phyloP scores from a whole-genome alignment of 345 rosid genomes.

The Firmiana major region DNA sequence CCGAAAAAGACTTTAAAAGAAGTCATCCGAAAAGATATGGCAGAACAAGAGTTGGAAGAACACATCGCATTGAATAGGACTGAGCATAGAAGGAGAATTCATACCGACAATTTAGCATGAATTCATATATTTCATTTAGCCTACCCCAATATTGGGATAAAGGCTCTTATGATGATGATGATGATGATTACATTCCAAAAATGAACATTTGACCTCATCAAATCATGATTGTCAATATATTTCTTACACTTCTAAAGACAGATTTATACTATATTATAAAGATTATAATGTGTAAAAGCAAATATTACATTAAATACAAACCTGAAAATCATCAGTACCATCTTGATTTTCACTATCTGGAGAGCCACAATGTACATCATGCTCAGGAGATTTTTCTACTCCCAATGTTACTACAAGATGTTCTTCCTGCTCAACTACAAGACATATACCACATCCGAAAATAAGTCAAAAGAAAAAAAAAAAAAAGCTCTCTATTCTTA shows the following conservation, averaged over 20 bases:
- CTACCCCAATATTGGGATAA: no score
- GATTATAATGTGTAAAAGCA: not conserved
- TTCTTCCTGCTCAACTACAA: conserved; percentile 36
- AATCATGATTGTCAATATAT: not conserved
- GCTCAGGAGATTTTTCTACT: conserved; percentile 39
- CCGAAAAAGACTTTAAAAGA: no score
- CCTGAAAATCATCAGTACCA: conserved; percentile 48
- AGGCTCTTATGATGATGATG: no score
- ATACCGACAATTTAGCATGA: no score
- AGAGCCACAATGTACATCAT: conserved; percentile 32
- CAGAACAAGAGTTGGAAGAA: no score
- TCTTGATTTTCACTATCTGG: conserved; percentile 41
- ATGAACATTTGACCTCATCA: not conserved
- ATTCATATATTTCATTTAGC: no score
- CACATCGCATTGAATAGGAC: no score
- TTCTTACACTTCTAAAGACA: not conserved
- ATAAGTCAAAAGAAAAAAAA: not conserved
- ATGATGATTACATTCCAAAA: no score
- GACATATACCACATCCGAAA: not conserved
- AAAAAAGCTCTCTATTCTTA: not conserved
- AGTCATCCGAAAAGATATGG: no score
- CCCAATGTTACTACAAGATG: conserved; percentile 28
- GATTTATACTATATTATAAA: not conserved
- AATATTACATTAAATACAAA: conserved; percentile 12
- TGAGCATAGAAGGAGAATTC: no score